Conservation (phyloP, 495 filamentous ascomycete species). For the Penicillium lagena region DNA sequence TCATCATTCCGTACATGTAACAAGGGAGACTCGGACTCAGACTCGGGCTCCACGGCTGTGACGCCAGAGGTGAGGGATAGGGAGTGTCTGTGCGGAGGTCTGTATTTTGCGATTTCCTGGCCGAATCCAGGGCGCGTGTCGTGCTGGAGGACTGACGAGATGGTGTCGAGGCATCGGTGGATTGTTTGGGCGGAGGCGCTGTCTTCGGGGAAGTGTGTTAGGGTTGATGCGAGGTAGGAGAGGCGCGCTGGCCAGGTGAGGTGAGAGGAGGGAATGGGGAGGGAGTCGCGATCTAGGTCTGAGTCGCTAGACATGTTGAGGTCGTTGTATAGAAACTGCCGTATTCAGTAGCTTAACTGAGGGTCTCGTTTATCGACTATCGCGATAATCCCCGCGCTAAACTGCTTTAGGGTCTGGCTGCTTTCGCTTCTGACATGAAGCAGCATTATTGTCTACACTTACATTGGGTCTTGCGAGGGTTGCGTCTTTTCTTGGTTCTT, state of each 20-base stretch:
- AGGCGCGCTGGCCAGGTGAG: slow-evolving; percentile 24
- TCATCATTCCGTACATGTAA: background rate
- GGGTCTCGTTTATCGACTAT: slow-evolving; percentile 12
- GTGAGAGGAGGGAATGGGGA: no score
- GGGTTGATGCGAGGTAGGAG: slow-evolving; percentile 12
- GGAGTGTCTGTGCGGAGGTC: no score
- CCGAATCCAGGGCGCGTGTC: slow-evolving; percentile 18
- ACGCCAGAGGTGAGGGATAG: no score
- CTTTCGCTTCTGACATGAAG: background rate
- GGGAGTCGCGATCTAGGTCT: background rate
- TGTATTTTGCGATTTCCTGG: slow-evolving; percentile 6
- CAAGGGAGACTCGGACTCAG: no score
- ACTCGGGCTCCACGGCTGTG: no score
- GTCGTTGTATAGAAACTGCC: no score
- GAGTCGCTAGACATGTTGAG: background rate
- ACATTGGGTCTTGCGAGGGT: no score
- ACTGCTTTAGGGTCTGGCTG: background rate
- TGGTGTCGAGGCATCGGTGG: slow-evolving; percentile 22
- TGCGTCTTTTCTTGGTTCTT: no score
- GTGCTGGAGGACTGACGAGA: slow-evolving; percentile 19
- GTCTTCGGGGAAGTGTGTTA: background rate
- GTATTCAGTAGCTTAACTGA: no score
- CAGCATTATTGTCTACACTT: no score
- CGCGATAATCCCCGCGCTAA: slow-evolving; percentile 15
- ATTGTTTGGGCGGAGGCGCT: slow-evolving; percentile 14